Evolutionary conservation across 352 stramenopile species (phyloP), one percentile per base, ranked within the genome.

Genomic region (Pythium rishiriense): DNA sequence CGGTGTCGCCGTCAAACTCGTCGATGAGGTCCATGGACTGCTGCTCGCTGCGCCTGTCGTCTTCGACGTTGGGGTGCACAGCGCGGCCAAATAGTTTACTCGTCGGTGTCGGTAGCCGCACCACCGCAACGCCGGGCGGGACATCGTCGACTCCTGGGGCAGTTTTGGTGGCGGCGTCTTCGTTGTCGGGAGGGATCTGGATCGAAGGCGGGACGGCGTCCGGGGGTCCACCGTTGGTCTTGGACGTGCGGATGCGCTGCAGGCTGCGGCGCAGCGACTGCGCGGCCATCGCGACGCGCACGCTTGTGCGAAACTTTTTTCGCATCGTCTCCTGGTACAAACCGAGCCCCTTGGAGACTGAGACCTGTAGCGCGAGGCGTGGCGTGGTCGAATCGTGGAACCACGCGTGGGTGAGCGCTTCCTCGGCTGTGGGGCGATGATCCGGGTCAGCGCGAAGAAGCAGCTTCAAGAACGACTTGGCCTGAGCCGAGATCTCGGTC

Each of bases 231-330:
- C 53, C 31, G 41, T 19, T 49, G 24, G 35, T 50, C 33, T 64
- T 60, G 47, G 69, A 76, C n/a, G 70, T 70, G 24, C 72, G 74
- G 28, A 75, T 78, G 22, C 71, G 79, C 26, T 79, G 62, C 11
- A 89, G 59, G 55, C 76, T 87, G 1, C 74, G 76, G 10, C 78
- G 80, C 3, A 91, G 62, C 19, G 69, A 78, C 33, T 81, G 67
- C 19, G 75, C 78, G 0, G 80, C 80, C 63, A 91, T 85, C 8
- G 78, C 75, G 24, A 76, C 82, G 14, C 87, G 58, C 37, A 91
- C 78, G 24, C 78, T 90, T 28, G 80, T 78, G 26, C 82, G 70
- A 49, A 91, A 91, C 57, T 88, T 88, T 43, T 74, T 76, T 25
- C 73, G 75, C 82, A 91, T 91, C 39, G 73, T 52, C 14, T 69